Percentiles rank a stretch among this genome's conserved stretches.
phyloP scores from a whole-genome alignment of 2,329 filamentous ascomycete species.

The Colletotrichum sojae region DNA sequence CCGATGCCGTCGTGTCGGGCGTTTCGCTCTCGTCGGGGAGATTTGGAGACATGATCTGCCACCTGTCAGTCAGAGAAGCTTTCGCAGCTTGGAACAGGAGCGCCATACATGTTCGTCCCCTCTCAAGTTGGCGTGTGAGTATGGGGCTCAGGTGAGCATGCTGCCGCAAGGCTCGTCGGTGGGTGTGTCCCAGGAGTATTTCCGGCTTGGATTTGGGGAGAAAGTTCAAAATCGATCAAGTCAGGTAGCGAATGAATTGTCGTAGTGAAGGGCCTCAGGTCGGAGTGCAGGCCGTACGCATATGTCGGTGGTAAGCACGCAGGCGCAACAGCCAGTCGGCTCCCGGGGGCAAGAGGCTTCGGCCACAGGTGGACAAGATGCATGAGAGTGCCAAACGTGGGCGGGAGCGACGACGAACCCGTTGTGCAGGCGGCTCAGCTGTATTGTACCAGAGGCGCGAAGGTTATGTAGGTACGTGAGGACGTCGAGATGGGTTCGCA shows the following conservation, averaged over 20 bases:
- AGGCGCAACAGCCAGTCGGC: slow-evolving; percentile 19
- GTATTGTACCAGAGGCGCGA: slow-evolving; percentile 7
- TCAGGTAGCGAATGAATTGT: not conserved
- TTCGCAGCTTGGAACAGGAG: not conserved
- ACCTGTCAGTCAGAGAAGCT: slow-evolving; percentile 34
- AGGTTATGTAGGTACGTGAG: not conserved
- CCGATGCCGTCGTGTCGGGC: slow-evolving; percentile 18
- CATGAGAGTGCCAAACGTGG: slow-evolving; percentile 18
- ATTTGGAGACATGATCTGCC: slow-evolving; percentile 41
- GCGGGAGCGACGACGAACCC: slow-evolving; percentile 10
- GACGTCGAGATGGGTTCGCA: not conserved
- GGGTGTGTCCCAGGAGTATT: too few relatives aligned
- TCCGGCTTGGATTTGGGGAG: not conserved
- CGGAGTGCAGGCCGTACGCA: slow-evolving; percentile 30
- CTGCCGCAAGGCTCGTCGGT: slow-evolving; percentile 33
- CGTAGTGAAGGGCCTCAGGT: not conserved
- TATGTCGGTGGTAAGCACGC: not conserved
- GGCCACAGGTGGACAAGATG: slow-evolving; percentile 5
- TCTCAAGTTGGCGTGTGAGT: slow-evolving; percentile 22
- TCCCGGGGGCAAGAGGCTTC: slow-evolving; percentile 11
- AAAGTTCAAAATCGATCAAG: not conserved
- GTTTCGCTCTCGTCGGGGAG: slow-evolving; percentile 39
- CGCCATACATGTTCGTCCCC: slow-evolving; percentile 29
- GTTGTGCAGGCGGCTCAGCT: slow-evolving; percentile 18
- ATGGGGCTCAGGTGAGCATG: slow-evolving; percentile 36